Conservation (phyloP, 495 filamentous ascomycete species). For the Neurospora hispaniola region DNA sequence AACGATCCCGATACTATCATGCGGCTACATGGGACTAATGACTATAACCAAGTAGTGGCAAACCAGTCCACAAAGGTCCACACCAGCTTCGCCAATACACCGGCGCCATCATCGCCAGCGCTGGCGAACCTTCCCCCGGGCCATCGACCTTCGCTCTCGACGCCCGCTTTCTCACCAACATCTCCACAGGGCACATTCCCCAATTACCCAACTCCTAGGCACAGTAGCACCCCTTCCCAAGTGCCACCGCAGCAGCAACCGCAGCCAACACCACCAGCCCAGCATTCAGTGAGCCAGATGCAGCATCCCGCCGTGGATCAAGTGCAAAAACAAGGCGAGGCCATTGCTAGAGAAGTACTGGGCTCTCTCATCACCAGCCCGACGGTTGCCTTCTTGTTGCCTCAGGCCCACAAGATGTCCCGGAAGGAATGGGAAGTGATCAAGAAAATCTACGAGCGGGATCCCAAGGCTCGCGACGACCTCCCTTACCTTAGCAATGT, state of each 20-base stretch:
- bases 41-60: constrained; percentile 15
- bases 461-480: constrained; percentile 38
- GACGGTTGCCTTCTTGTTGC: constrained; percentile 55
- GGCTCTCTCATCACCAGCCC: constrained; percentile 49
- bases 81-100: constrained; percentile 11
- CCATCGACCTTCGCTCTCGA: constrained; percentile 29
- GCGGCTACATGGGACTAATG: constrained; percentile 25
- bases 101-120: constrained; percentile 15
- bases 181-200: constrained; percentile 33
- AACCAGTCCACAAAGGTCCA: constrained; percentile 1
- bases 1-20: constrained; percentile 33
- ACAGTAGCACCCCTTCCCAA: constrained; percentile 24
- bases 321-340: constrained; percentile 31
- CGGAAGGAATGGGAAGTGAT: constrained; percentile 55
- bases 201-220: constrained; percentile 19
- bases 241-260: constrained; percentile 9
- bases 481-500: constrained; percentile 37
- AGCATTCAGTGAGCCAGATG: constrained; percentile 7
- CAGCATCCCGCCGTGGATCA: constrained; percentile 1
- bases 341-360: constrained; percentile 45
- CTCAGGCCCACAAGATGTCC: constrained; percentile 52
- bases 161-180: constrained; percentile 38
- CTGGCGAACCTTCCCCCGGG: constrained; percentile 8
- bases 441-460: constrained; percentile 43
- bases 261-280: constrained; percentile 19